Evolutionary conservation across 306 rosid species (phyloP).

Genomic region (Cicer judaicum): DNA sequence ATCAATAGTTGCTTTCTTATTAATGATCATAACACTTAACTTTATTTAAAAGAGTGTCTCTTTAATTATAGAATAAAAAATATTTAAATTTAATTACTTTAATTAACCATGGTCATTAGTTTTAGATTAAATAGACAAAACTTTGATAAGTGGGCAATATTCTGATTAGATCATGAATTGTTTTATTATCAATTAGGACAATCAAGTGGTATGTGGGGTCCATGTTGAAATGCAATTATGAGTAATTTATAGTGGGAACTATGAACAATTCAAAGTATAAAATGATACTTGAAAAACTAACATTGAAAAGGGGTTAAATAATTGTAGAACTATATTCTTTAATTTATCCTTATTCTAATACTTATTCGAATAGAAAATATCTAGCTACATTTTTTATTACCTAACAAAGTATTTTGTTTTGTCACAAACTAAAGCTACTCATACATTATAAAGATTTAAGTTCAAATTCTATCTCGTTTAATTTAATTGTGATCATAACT

Average conservation of each 20-base stretch:
- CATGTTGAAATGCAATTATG: constrained; percentile 39
- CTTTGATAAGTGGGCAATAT: constrained; percentile 31
- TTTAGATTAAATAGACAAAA: neutral
- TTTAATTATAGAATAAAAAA: neutral
- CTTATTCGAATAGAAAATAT: constrained; percentile 9
- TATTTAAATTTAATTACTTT: neutral
- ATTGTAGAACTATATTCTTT: constrained; percentile 17
- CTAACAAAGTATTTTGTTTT: neutral
- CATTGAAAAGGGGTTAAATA: constrained; percentile 1
- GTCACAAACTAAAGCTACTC: neutral
- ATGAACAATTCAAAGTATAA: constrained; percentile 27
- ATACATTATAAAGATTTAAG: too few relatives aligned
- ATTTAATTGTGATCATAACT: neutral
- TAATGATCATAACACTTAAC: neutral
- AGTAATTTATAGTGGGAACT: constrained; percentile 10
- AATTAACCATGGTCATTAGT: neutral
- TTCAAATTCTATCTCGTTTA: too few relatives aligned
- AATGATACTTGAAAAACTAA: constrained; percentile 28
- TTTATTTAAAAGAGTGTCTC: neutral
- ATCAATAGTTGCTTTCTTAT: neutral
- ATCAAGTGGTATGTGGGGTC: constrained; percentile 50
- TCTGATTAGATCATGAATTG: neutral
- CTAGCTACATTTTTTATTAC: neutral
- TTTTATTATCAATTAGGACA: constrained; percentile 1
- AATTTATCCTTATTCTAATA: neutral